A percentile compares a stretch with the other conserved stretches of the same genome.
These are phyloP conservation scores for Tuber umbilicatum DNA, from an alignment of 495 filamentous ascomycete genomes.

Conservation along the genomic window DNA sequence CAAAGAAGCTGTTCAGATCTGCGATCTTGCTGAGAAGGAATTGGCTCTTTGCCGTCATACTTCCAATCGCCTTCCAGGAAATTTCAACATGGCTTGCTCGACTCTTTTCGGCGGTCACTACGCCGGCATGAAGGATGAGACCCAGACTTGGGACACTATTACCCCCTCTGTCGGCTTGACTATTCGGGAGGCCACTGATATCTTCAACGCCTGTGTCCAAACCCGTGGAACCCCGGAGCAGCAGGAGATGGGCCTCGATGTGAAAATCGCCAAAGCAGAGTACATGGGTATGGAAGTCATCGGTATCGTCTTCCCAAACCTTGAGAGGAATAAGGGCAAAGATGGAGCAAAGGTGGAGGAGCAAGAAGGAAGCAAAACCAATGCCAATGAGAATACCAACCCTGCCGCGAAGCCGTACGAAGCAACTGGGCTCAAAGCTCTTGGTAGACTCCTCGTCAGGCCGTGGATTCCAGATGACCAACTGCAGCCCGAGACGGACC, in stretches of 20 bases:
- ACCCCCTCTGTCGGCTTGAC: constrained; percentile 41
- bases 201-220: constrained; percentile 47
- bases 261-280: constrained; percentile 42
- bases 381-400: constrained; percentile 4
- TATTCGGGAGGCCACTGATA: constrained; percentile 45
- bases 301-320: constrained; percentile 42
- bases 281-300: constrained; percentile 56
- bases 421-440: constrained; percentile 37
- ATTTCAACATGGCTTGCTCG: constrained; percentile 57
- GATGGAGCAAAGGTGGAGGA: constrained; percentile 40
- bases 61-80: constrained; percentile 55
- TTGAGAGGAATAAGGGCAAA: constrained; percentile 35
- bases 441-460: constrained; percentile 47
- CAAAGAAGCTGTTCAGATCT: constrained; percentile 58
- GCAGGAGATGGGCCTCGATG: constrained; percentile 15
- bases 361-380: constrained; percentile 14
- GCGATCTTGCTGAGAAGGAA: constrained; percentile 62
- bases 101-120: constrained; percentile 43
- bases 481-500: constrained; percentile 18
- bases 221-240: constrained; percentile 46
- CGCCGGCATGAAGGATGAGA: constrained; percentile 44
- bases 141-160: constrained; percentile 27
- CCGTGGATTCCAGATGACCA: constrained; percentile 42
- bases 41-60: constrained; percentile 53
- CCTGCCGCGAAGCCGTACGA: constrained; percentile 7